Percentiles rank a stretch among this genome's conserved stretches.
phyloP scores from a whole-genome alignment of 257 asterid genomes.

The Perilla frutescens region DNA sequence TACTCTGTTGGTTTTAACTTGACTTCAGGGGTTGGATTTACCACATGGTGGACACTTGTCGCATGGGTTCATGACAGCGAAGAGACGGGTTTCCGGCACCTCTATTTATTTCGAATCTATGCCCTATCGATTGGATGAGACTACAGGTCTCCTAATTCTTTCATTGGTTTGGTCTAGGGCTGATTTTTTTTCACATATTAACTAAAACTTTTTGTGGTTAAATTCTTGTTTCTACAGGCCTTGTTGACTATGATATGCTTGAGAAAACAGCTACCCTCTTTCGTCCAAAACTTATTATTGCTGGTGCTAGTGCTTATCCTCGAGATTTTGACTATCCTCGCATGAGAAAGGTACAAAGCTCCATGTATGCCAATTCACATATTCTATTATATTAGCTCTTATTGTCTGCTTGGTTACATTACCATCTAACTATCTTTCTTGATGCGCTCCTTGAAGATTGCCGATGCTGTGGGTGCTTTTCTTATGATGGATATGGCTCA shows the following conservation, averaged over 20 bases:
- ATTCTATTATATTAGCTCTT: background rate
- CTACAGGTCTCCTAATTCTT: constrained; percentile 62
- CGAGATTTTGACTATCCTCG: constrained; percentile 89
- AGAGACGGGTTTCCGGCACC: constrained; percentile 92
- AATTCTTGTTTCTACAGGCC: constrained; percentile 52
- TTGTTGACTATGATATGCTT: constrained; percentile 91
- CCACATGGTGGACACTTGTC: constrained; percentile 98
- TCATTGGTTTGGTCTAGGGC: background rate
- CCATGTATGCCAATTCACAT: too few species aligned
- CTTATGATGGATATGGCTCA: constrained; percentile 99
- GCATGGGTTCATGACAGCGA: constrained; percentile 97
- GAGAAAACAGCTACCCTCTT: constrained; percentile 86
- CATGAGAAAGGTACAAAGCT: constrained; percentile 78
- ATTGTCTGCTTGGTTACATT: background rate
- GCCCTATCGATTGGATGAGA: constrained; percentile 95
- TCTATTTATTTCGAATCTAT: constrained; percentile 93
- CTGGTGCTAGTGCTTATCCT: constrained; percentile 97
- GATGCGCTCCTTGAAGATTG: constrained; percentile 58
- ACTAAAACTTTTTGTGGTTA: background rate
- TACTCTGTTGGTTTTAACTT: constrained; percentile 21
- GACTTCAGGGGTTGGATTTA: constrained; percentile 83
- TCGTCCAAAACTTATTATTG: constrained; percentile 92
- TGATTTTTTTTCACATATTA: background rate
- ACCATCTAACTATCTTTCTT: constrained; percentile 27
- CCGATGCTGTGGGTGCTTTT: constrained; percentile 92